These are phyloP conservation scores for Pseudocercospora musae DNA, from an alignment of 2,329 filamentous ascomycete genomes.

Conservation along the genomic window DNA sequence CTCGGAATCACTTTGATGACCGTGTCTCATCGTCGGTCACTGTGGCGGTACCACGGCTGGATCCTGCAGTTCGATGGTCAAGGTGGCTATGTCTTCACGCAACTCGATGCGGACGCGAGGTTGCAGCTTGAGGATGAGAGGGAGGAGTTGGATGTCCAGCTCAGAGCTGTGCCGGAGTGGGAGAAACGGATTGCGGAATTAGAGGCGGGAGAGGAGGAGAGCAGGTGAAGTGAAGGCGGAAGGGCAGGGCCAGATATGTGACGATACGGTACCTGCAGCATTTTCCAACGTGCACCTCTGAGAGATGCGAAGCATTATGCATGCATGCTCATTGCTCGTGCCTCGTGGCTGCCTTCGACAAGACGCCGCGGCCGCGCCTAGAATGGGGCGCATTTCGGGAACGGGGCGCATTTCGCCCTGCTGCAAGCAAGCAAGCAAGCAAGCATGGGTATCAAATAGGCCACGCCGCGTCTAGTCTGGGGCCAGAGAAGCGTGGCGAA, in stretches of 20 bases:
- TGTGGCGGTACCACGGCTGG: slow-evolving; percentile 95
- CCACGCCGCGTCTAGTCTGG: not conserved
- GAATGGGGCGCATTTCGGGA: not conserved
- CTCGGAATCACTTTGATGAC: slow-evolving; percentile 96
- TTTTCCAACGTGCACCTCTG: not conserved
- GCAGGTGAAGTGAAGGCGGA: not conserved
- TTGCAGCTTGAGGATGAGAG: slow-evolving; percentile 91
- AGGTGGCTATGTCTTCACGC: slow-evolving; percentile 85
- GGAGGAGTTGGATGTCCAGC: slow-evolving; percentile 82
- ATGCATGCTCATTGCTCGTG: no score
- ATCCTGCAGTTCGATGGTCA: slow-evolving; percentile 97
- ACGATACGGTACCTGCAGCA: slow-evolving; percentile 2
- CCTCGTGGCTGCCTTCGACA: not conserved
- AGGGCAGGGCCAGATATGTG: no score
- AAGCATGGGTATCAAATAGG: not conserved
- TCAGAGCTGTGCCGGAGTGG: slow-evolving; percentile 83
- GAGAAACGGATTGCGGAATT: slow-evolving; percentile 82
- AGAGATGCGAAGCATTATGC: not conserved
- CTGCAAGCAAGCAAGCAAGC: no score
- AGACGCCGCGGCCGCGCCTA: not conserved
- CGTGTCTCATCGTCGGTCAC: slow-evolving; percentile 80
- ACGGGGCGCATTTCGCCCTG: not conserved
- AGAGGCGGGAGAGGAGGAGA: slow-evolving; percentile 34
- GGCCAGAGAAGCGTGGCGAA: not conserved
- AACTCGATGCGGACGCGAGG: slow-evolving; percentile 80